Evolutionary conservation across 2,329 filamentous ascomycete species (phyloP).

Genomic region (Epichloe hybrida): DNA sequence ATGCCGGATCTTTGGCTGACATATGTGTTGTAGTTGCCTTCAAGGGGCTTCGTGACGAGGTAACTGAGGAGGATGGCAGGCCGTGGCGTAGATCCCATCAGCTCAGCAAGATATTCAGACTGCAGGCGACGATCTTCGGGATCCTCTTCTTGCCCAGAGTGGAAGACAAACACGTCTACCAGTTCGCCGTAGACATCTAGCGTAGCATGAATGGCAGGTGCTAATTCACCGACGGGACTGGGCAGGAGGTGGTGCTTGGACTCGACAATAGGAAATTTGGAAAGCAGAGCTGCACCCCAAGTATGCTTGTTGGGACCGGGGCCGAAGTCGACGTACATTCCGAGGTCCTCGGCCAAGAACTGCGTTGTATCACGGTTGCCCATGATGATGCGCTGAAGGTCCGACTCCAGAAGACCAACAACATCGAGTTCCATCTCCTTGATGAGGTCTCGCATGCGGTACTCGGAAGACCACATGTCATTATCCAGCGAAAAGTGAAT

Average conservation of each 20-base stretch:
- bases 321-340: constrained; percentile 97
- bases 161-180: constrained; percentile 94
- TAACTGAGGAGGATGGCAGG: constrained; percentile 83
- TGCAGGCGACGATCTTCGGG: constrained; percentile 81
- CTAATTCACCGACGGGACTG: constrained; percentile 85
- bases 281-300: constrained; percentile 85
- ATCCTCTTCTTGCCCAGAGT: constrained; percentile 96
- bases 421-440: constrained; percentile 96
- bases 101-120: constrained; percentile 66
- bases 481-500: constrained; percentile 97
- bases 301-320: constrained; percentile 98
- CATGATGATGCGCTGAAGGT: constrained; percentile 97
- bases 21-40: constrained; percentile 96
- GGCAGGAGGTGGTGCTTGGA: constrained; percentile 92
- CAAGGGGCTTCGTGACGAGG: constrained; percentile 74
- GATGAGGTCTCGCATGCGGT: constrained; percentile 81
- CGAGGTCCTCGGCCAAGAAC: constrained; percentile 86
- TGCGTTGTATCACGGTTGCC: constrained; percentile 95
- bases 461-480: constrained; percentile 96
- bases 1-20: constrained; percentile 79
- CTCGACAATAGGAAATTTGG: constrained; percentile 95
- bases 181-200: constrained; percentile 81
- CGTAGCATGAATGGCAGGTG: constrained; percentile 93
- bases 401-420: constrained; percentile 83
- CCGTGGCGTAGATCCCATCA: constrained; percentile 73